phyloP scores from a whole-genome alignment of 257 asterid species.

The Salvia rosmarinus region DNA sequence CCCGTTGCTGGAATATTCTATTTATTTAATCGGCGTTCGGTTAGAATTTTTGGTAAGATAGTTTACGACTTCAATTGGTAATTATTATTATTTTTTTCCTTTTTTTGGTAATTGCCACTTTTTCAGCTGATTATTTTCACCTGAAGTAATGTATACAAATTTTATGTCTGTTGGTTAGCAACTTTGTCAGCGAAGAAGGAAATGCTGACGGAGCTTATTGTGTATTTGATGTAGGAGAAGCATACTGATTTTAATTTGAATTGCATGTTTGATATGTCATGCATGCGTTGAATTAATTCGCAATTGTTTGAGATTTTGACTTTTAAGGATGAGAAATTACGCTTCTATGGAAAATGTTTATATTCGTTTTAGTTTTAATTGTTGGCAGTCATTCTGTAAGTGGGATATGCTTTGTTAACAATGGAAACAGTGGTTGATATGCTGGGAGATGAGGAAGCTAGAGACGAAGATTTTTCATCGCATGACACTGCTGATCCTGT shows the following conservation, averaged over 20 bases:
- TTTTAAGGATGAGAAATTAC: conserved; percentile 7
- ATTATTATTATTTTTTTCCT: neutral
- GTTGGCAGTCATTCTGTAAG: conserved; percentile 46
- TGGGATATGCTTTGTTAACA: conserved; percentile 47
- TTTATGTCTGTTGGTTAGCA: conserved; percentile 1
- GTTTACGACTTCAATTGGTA: conserved; percentile 12
- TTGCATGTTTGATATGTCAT: neutral
- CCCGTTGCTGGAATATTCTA: conserved; percentile 33
- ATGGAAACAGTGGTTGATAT: conserved; percentile 63
- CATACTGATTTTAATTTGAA: neutral
- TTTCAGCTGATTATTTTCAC: conserved; percentile 20
- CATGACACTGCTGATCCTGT: conserved; percentile 64
- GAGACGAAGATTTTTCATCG: conserved; percentile 42
- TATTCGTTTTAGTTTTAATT: neutral
- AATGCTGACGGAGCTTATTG: conserved; percentile 14
- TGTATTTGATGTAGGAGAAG: neutral
- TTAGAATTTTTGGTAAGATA: conserved; percentile 38
- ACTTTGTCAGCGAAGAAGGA: conserved; percentile 3
- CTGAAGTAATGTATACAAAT: neutral
- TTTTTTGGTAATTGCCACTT: neutral
- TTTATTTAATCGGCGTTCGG: conserved; percentile 31
- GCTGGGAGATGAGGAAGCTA: conserved; percentile 50
- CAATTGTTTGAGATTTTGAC: conserved; percentile 12
- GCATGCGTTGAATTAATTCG: conserved; percentile 30
- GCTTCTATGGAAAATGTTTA: conserved; percentile 3